Base-by-base conservation (phyloP, 768 basidiomycete species). In the Paxillus ammoniavirescens region DNA sequence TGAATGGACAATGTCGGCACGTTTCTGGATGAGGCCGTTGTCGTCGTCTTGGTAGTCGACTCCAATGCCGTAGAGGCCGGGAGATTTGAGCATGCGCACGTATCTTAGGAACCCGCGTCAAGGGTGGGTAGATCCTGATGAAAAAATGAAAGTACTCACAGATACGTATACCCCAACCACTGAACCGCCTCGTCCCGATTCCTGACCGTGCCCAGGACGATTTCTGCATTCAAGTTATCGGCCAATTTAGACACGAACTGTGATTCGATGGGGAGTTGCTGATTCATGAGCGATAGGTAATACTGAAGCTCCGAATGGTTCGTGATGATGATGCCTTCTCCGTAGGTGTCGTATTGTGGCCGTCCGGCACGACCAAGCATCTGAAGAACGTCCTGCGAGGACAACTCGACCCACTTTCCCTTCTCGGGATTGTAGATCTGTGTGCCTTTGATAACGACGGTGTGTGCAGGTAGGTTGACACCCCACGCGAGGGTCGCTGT, bases 381-480 rank as follows among this genome's bases (percentile, higher is more conserved):
- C 72, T 99, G 97, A 5, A 99, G 75, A 0, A 98, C 94, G 66
- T 98, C 97, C 70, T 98, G 97, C 1, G 88, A 85, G 1, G 92
- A 95, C 6, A 98, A 74, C 68, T 98, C 97, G 4, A 91, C 89
- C 97, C 97, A 99, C 4, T 91, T 85, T 17, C 97, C 97, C 73
- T 98, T 97, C 72, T 97, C 95, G 0, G 97, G 97, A 70, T 97
- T 98, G 73, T 98, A 99, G 56, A 98, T 95, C 73, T 98, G 95
- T 0, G 97, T 98, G n/a, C 97, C 97, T 69, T 98, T 99, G 79
- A 99, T 98, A 75, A 98, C 93, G 72, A 98, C 96, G 8, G 93
- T 89, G 59, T 98, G 97, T 1, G 95, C 96, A 3, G 97, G 97
- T 0, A 98, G 75, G 67, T 99, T 99, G 72, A 99, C 96, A 75